Evolutionary conservation across 768 basidiomycete species (phyloP).

Genomic region (Boletus rubropictus): DNA sequence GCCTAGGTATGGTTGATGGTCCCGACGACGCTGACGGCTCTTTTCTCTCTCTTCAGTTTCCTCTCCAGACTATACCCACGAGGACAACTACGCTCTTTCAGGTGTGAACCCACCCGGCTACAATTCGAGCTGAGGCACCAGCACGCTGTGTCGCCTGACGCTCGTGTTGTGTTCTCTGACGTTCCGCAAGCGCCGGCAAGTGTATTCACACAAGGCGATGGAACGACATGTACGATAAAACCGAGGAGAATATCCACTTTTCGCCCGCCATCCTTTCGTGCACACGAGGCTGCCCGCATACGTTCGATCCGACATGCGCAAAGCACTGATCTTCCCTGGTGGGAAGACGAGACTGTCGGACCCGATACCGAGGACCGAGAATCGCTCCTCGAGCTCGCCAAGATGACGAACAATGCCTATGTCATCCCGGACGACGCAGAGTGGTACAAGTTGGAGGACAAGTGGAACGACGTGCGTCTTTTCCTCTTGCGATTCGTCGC

Average conservation of each 20-base stretch:
- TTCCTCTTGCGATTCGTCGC: not conserved
- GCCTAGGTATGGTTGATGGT: slow-evolving; percentile 26
- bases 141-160: slow-evolving; percentile 47
- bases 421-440: slow-evolving; percentile 48
- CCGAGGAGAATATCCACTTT: slow-evolving; percentile 37
- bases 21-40: slow-evolving; percentile 40
- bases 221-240: slow-evolving; percentile 33
- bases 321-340: slow-evolving; percentile 54
- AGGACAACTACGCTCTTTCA: not conserved
- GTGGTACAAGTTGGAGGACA: slow-evolving; percentile 73
- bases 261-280: slow-evolving; percentile 44
- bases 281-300: slow-evolving; percentile 38
- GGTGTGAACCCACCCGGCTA: slow-evolving; percentile 19
- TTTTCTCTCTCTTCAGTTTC: slow-evolving; percentile 38
- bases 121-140: slow-evolving; percentile 57
- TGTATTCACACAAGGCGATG: slow-evolving; percentile 6
- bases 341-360: slow-evolving; percentile 61
- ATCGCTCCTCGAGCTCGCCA: slow-evolving; percentile 77
- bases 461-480: slow-evolving; percentile 53
- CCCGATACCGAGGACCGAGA: slow-evolving; percentile 76
- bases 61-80: slow-evolving; percentile 10
- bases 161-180: slow-evolving; percentile 54
- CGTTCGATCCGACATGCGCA: slow-evolving; percentile 44
- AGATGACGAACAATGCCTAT: slow-evolving; percentile 96
- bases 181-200: slow-evolving; percentile 19